phyloP scores from a whole-genome alignment of 2,329 filamentous ascomycete species.

The Myrmaecium sp. region DNA sequence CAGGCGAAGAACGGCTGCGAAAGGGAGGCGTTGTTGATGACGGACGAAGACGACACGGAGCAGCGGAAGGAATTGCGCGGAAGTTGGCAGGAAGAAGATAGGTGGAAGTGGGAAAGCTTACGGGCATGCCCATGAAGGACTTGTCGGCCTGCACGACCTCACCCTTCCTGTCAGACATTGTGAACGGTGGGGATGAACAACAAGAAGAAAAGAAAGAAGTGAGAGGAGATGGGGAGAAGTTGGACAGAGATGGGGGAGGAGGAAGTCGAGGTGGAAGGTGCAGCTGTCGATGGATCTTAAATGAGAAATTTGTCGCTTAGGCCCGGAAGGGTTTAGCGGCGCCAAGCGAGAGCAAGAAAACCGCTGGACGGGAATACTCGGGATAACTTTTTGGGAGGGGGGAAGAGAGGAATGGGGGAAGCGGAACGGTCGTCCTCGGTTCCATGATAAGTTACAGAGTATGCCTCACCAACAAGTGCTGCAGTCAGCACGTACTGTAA shows the following conservation, averaged over 20 bases:
- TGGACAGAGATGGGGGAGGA: slow-evolving; percentile 5
- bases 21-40: no score
- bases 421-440: no score
- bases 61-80: background rate
- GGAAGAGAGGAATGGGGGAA: no score
- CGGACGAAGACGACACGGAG: background rate
- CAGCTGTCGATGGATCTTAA: no score
- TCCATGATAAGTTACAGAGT: no score
- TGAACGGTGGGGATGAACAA: slow-evolving; percentile 20
- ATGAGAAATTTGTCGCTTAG: no score
- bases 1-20: slow-evolving; percentile 7
- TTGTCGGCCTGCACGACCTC: slow-evolving; percentile 34
- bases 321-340: no score
- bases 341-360: no score
- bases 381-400: no score
- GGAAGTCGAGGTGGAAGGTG: slow-evolving; percentile 3
- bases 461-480: no score
- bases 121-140: slow-evolving; percentile 36
- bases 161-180: slow-evolving; percentile 25
- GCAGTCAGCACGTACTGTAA: no score
- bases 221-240: slow-evolving; percentile 17
- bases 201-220: slow-evolving; percentile 18
- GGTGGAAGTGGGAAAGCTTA: slow-evolving; percentile 11
- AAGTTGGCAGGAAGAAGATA: slow-evolving; percentile 1
- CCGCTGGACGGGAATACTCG: no score